Base-by-base conservation (phyloP, 306 rosid species). In the Casuarina equisetifolia region DNA sequence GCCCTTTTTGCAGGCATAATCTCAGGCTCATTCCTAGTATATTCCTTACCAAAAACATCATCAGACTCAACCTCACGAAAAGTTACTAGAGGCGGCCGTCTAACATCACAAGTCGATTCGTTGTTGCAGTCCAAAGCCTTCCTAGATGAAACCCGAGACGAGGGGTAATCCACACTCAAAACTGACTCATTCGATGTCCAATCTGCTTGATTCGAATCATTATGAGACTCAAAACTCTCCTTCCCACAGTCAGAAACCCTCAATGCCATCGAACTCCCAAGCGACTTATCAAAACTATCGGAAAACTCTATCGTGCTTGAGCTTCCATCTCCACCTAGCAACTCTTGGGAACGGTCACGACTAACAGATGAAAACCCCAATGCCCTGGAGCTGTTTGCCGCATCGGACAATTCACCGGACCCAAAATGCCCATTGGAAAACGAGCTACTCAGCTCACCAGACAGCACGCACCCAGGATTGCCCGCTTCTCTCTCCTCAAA, bases 121-220 rank as follows among this genome's bases (percentile, higher is more conserved):
- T 68, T 58, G 53, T 72, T 74, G 49, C 80, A 84, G 17, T 90
- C 90, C 70, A 82, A 87, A 7, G 77, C 90, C 88, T 89, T 92
- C 63, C 83, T 74, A 43, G 99, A 90, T 16, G 97, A 91, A 74
- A 92, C 94, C 75, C 97, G 86, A 49, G 99, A 92, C 5, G 99
- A 92, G 1, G 96, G 93, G 77, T 88, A 91, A 54, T 89, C 97
- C 68, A 85, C 68, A 80, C 97, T 92, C 90, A 88, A 77, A n/a
- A 83, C 92, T 1, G 98, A 96, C 82, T 87, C 99, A 36, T 78
- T 67, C 2, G 94, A 92, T 0, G 79, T 85, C 97, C 98, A 96
- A 77, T 93, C 99, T 35, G 73, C 94, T 73, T 83, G 94, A 63
- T 88, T 80, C 45, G 82, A 78, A 77, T 90, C 93, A 66, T 58